Evolutionary conservation across 352 stramenopile genomes (phyloP).

Genomic region (Paralagenidium karlingii): DNA sequence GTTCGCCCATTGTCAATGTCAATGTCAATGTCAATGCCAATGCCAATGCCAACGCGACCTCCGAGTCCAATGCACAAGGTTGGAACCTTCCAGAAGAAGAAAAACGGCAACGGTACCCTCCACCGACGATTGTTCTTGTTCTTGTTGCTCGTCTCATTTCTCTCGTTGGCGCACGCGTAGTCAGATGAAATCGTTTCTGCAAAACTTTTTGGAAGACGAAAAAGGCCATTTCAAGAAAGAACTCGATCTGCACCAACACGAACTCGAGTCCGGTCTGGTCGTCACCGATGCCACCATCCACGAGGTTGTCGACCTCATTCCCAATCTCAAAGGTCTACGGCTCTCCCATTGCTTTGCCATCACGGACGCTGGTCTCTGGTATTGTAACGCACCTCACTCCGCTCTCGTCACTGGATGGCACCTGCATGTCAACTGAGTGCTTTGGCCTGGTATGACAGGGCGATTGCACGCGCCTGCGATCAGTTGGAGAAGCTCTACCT

Average conservation of each 20-base stretch:
- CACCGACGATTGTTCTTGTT: too few species aligned
- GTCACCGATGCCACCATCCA: slow-evolving; percentile 87
- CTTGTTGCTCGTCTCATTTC: background rate
- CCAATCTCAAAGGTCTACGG: slow-evolving; percentile 43
- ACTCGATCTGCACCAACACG: slow-evolving; percentile 80
- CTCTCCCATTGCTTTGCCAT: slow-evolving; percentile 57
- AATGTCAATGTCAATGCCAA: too few species aligned
- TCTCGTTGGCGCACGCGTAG: too few species aligned
- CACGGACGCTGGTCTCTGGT: slow-evolving; percentile 84
- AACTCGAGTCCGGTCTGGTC: slow-evolving; percentile 66
- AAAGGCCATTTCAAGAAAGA: slow-evolving; percentile 49
- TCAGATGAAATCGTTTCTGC: slow-evolving; percentile 83
- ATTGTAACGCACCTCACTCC: too few species aligned
- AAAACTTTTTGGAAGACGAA: slow-evolving; percentile 83
- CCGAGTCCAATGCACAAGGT: too few species aligned
- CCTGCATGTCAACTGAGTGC: too few species aligned
- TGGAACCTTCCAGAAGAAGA: too few species aligned
- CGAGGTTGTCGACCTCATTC: slow-evolving; percentile 73
- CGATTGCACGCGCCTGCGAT: slow-evolving; percentile 66
- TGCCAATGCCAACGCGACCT: too few species aligned
- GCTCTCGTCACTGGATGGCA: too few species aligned
- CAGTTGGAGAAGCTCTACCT: slow-evolving; percentile 67
- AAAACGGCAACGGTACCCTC: too few species aligned
- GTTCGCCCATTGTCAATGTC: too few species aligned
- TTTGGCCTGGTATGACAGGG: too few species aligned